A percentile compares a stretch with the other conserved stretches of the same genome.
phyloP scores from a whole-genome alignment of 2,329 filamentous ascomycete species.

The Beauveria sp. region DNA sequence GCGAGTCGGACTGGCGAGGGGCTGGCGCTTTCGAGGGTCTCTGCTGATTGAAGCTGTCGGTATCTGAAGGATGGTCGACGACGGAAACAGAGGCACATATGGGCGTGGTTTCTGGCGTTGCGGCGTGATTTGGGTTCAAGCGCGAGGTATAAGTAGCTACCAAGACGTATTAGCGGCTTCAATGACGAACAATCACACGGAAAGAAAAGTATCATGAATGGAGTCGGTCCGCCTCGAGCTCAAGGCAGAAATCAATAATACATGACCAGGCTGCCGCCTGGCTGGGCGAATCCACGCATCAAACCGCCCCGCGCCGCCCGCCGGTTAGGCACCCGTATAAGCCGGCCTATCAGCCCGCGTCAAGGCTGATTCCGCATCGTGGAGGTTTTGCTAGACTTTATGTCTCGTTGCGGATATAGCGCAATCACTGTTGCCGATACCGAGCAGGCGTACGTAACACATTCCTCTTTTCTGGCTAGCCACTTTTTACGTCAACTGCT shows the following conservation, averaged over 20 bases:
- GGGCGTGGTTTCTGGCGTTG: not conserved
- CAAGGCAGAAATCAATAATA: not conserved
- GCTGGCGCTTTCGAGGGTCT: not conserved
- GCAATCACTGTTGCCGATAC: not conserved
- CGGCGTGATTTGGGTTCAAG: too few relatives aligned
- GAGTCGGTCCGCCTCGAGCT: not conserved
- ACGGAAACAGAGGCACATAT: constrained; percentile 6
- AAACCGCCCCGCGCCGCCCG: not conserved
- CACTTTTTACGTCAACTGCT: not conserved
- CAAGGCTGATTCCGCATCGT: not conserved
- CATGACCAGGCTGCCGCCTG: not conserved
- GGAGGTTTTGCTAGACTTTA: not conserved
- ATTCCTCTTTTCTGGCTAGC: not conserved
- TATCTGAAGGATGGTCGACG: not conserved
- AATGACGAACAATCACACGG: not conserved
- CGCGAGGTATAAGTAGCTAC: not conserved
- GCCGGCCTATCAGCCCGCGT: not conserved
- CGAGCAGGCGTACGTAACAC: not conserved
- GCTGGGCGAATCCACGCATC: not conserved
- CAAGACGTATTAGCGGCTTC: too few relatives aligned
- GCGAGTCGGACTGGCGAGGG: not conserved
- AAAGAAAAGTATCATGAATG: too few relatives aligned
- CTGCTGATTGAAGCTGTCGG: not conserved
- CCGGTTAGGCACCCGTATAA: not conserved
- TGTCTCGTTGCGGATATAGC: not conserved